These are phyloP conservation scores for Pontederia crassipes DNA, from an alignment of 176 grass and related monocot species.

Conservation along the genomic window DNA sequence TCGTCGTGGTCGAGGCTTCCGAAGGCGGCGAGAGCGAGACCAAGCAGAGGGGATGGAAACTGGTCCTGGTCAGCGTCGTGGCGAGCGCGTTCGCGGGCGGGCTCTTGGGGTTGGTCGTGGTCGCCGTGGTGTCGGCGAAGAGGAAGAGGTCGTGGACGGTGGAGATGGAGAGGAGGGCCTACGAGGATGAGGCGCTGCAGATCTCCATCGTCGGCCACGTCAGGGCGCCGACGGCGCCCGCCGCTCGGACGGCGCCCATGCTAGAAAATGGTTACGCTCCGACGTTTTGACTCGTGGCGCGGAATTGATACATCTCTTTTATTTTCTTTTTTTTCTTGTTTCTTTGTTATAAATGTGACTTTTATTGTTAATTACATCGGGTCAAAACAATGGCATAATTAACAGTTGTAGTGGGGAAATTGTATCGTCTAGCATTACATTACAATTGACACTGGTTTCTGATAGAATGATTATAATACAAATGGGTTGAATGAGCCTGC, in stretches of 20 bases:
- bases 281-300: not conserved
- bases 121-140: slow-evolving; percentile 55
- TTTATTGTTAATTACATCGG: not conserved
- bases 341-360: not conserved
- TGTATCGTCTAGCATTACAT: no score
- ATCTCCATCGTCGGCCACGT: slow-evolving; percentile 93
- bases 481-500: no score
- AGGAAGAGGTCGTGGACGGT: slow-evolving; percentile 45
- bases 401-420: no score
- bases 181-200: slow-evolving; percentile 81
- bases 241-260: slow-evolving; percentile 58
- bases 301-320: not conserved
- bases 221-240: slow-evolving; percentile 60
- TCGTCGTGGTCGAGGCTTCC: slow-evolving; percentile 36
- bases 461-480: no score
- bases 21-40: slow-evolving; percentile 7
- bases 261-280: slow-evolving; percentile 46
- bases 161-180: slow-evolving; percentile 73
- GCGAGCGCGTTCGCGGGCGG: slow-evolving; percentile 49
- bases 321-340: not conserved
- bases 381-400: no score
- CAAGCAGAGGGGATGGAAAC: slow-evolving; percentile 70
- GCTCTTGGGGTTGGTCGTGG: slow-evolving; percentile 55
- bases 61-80: slow-evolving; percentile 56
- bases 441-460: no score